Base-by-base conservation (phyloP, 306 rosid species). In the Acacia melanoxylon region DNA sequence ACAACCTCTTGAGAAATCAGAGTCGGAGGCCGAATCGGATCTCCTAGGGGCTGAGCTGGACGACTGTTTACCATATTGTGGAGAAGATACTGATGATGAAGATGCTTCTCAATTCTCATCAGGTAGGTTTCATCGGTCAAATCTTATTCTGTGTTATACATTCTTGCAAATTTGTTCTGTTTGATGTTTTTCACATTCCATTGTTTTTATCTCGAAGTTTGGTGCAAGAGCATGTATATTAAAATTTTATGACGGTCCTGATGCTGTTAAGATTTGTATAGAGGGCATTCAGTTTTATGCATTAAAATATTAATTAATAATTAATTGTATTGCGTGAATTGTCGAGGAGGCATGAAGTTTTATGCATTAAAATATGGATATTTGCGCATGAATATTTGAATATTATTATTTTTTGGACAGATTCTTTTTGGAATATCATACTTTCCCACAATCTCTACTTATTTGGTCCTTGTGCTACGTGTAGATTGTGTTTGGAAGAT, bases 31-130 rank as follows among this genome's bases (percentile, higher is more conserved):
- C 25, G 86, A 88, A 81, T 25, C 73, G 29, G 90, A 88, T 46
- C 4, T 0, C 3, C 82, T 90, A 20, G 88, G 86, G 86, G 68
- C 52, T 44, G 83, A 86, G 80, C 16, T 83, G 63, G 83, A 84
- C 6, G 67, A 61, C 51, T 46, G 66, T 63, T 37, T 37, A 37
- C 41, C 0, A 37, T 0, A 37, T 37, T 37, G 41, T 37, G 41
- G 6, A 37, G 41, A 37, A 37, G 41, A 5, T 37, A 37, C 41
- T 37, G 41, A 37, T 37, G 41, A 37, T 37, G 41, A 37, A 37
- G 41, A 37, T 37, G 41, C 41, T 37, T 37, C 41, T n/a, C n/a
- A n/a, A n/a, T n/a, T n/a, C n/a, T 37, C 8, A 37, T 12, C 52
- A 48, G 19, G 52, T 48, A 14, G 17, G 6, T 3, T 48, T 12